Evolutionary conservation across 306 rosid species (phyloP).

Genomic region (Acacia confusa): DNA sequence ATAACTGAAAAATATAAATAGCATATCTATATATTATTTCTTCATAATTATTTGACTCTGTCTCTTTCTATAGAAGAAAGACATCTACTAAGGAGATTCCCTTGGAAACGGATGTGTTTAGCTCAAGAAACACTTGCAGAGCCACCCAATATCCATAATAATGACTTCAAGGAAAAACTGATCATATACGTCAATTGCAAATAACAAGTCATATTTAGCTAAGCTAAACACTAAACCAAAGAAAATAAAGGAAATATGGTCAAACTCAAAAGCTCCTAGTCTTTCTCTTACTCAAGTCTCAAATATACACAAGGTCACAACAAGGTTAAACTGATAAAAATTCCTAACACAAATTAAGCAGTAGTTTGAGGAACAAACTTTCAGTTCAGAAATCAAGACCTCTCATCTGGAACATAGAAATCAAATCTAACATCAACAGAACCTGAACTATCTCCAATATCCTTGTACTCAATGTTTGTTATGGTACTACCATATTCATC

Average conservation of each 20-base stretch:
- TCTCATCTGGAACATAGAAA: conserved; percentile 51
- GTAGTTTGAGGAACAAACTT: neutral
- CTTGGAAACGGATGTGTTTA: neutral
- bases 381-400: conserved; percentile 29
- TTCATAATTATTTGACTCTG: neutral
- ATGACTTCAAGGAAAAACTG: conserved; percentile 19
- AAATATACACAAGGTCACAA: conserved; percentile 31
- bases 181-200: conserved; percentile 3
- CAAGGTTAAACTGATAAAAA: neutral
- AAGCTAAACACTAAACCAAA: conserved; percentile 27
- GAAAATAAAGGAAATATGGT: conserved; percentile 25
- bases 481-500: conserved; percentile 76
- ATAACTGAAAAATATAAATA: neutral
- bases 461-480: conserved; percentile 90
- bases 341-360: conserved; percentile 3
- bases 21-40: neutral
- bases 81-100: neutral
- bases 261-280: conserved; percentile 29
- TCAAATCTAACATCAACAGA: conserved; percentile 65
- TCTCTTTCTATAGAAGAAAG: neutral
- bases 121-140: neutral
- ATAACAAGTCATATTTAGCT: conserved; percentile 18
- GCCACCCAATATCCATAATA: neutral
- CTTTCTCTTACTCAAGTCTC: conserved; percentile 30
- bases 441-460: conserved; percentile 67